Evolutionary conservation across 768 basidiomycete genomes (phyloP).

Genomic region (Glaciozyma antarctica): DNA sequence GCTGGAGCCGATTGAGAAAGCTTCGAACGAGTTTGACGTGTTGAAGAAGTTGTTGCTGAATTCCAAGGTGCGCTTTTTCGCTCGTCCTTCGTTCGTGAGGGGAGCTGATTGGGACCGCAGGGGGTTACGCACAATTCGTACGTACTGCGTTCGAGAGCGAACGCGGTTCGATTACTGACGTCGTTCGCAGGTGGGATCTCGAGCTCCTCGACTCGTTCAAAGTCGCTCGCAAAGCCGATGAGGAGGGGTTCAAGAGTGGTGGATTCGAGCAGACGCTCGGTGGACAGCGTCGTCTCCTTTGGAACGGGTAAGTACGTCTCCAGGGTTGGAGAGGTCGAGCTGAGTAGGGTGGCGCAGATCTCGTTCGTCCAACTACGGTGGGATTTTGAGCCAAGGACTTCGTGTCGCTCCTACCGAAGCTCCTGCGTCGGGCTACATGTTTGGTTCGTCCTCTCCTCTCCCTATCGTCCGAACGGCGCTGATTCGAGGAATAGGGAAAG

Average conservation of each 20-base stretch:
- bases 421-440: neutral
- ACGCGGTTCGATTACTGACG: no score
- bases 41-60: neutral
- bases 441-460: neutral
- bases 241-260: neutral
- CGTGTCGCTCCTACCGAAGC: neutral
- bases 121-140: neutral
- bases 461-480: no score
- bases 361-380: neutral
- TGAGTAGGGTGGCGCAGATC: neutral
- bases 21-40: neutral
- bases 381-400: neutral
- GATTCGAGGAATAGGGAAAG: neutral
- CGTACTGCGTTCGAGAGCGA: neutral
- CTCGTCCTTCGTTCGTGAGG: no score
- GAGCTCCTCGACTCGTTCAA: neutral
- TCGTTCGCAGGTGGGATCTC: neutral
- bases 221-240: neutral
- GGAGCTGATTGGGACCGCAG: neutral
- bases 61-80: neutral
- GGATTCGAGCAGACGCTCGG: neutral
- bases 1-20: neutral
- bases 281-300: neutral
- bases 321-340: no score
- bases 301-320: neutral